These are phyloP conservation scores for Eucommia ulmoides DNA, from an alignment of 257 asterid genomes.

Conservation along the genomic window DNA sequence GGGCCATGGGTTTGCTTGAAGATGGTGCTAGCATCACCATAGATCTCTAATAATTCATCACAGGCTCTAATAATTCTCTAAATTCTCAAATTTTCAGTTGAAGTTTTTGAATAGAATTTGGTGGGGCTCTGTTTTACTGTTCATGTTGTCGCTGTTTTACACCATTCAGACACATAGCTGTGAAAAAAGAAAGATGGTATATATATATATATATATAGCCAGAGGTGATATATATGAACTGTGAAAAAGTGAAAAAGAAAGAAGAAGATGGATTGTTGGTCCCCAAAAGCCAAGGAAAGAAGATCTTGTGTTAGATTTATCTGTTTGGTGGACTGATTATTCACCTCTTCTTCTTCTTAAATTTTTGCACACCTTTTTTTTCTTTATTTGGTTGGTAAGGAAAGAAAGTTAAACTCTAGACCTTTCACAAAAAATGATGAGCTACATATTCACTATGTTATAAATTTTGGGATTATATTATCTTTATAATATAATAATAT, in stretches of 20 bases:
- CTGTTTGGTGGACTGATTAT: constrained; percentile 34
- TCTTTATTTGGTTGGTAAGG: too few species aligned
- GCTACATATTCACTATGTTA: too few species aligned
- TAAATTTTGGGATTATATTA: too few species aligned
- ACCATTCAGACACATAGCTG: not conserved
- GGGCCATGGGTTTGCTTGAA: constrained; percentile 24
- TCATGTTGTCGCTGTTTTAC: not conserved
- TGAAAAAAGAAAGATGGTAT: not conserved
- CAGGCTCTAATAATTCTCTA: not conserved
- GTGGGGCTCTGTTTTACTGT: too few species aligned
- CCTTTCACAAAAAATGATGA: too few species aligned
- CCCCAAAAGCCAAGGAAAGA: constrained; percentile 63
- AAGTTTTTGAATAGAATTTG: not conserved
- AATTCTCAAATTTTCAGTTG: not conserved
- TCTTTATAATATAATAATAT: too few species aligned
- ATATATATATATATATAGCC: too few species aligned
- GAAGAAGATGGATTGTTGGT: constrained; percentile 36
- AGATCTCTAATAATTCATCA: constrained; percentile 5
- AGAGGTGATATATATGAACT: constrained; percentile 13
- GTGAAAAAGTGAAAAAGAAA: constrained; percentile 8
- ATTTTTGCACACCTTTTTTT: too few species aligned
- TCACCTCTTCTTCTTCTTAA: too few species aligned
- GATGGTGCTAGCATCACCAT: constrained; percentile 20
- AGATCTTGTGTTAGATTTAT: constrained; percentile 48
- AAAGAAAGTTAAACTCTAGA: too few species aligned